Evolutionary conservation across 129 eudicot species (phyloP).

Genomic region (Calendula officinalis): DNA sequence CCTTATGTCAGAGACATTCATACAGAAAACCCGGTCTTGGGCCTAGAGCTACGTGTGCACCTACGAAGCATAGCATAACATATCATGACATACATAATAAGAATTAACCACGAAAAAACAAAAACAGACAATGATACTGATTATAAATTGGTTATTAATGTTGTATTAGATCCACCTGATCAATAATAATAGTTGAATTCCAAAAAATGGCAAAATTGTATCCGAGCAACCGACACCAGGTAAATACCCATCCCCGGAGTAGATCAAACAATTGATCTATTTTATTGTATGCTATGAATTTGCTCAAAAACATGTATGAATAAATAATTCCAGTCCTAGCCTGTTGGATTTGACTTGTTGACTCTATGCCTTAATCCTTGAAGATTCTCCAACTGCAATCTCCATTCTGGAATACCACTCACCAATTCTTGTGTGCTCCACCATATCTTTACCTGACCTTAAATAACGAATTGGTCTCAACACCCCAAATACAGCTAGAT

Average conservation of each 20-base stretch:
- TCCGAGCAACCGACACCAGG: slow-evolving; percentile 19
- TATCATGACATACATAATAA: no score
- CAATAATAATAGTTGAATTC: background rate
- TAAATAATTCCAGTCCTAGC: slow-evolving; percentile 5
- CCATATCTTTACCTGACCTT: slow-evolving; percentile 42
- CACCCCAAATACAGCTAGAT: slow-evolving; percentile 44
- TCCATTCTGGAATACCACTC: slow-evolving; percentile 46
- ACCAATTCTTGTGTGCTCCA: slow-evolving; percentile 42
- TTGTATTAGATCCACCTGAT: background rate
- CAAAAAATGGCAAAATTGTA: slow-evolving; percentile 22
- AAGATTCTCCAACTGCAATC: slow-evolving; percentile 39
- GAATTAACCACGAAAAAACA: no score
- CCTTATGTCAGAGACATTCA: no score
- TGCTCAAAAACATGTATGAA: background rate
- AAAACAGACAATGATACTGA: no score
- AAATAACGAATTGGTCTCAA: slow-evolving; percentile 40
- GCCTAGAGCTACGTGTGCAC: no score
- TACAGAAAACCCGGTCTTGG: no score
- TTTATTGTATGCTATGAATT: slow-evolving; percentile 16
- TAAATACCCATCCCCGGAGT: slow-evolving; percentile 7
- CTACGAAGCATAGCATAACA: no score
- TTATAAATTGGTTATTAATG: no score
- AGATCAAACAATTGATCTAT: slow-evolving; percentile 10
- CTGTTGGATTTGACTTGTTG: slow-evolving; percentile 4
- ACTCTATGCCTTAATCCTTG: slow-evolving; percentile 37